Conservation (phyloP, 257 asterid genomes). For the Fraxinus pennsylvanica region DNA sequence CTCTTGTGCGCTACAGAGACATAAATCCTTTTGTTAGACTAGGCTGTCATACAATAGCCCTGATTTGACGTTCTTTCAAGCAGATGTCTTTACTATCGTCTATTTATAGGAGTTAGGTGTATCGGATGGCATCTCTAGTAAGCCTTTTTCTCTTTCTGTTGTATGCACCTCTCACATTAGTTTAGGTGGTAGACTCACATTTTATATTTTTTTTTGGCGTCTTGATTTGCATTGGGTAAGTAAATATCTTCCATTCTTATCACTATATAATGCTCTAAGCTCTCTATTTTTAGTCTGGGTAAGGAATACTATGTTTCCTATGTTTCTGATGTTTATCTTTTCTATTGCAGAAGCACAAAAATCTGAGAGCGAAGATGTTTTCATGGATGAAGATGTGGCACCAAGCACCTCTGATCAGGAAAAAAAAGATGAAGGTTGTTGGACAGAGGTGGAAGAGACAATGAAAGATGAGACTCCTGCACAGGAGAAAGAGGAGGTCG, state of each 20-base stretch:
- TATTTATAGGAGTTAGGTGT: not conserved
- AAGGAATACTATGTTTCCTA: not conserved
- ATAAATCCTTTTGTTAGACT: slow-evolving; percentile 10
- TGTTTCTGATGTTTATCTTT: slow-evolving; percentile 22
- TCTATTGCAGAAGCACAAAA: slow-evolving; percentile 58
- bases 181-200: slow-evolving; percentile 7
- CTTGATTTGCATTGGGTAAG: too few species aligned
- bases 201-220: not conserved
- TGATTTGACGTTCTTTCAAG: slow-evolving; percentile 3
- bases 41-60: not conserved
- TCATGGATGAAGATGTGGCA: slow-evolving; percentile 84
- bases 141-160: not conserved
- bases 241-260: too few species aligned
- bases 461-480: slow-evolving; percentile 43
- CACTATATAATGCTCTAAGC: not conserved
- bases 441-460: slow-evolving; percentile 66
- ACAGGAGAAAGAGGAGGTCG: slow-evolving; percentile 51
- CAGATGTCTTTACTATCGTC: not conserved
- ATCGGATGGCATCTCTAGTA: not conserved
- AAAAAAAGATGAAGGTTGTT: slow-evolving; percentile 53
- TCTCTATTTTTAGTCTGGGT: not conserved
- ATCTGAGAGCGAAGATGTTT: slow-evolving; percentile 76
- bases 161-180: not conserved
- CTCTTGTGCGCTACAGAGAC: not conserved
- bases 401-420: slow-evolving; percentile 57